Conservation (phyloP, 192 early-diverging fungal species). For the Rhizophagus clarus region DNA sequence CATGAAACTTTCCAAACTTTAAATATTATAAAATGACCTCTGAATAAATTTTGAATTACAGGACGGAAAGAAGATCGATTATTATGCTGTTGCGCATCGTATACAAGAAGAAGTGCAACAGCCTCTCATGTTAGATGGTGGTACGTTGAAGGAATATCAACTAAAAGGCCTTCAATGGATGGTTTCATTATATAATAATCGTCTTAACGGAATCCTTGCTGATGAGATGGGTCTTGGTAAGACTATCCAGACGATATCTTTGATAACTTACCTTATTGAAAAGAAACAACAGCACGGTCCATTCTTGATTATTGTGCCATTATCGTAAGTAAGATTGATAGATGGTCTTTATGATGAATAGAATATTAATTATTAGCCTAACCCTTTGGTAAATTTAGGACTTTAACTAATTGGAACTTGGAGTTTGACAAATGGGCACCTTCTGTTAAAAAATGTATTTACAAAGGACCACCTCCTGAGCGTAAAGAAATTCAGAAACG, state of each 20-base stretch:
- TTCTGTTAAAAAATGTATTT: slow-evolving; percentile 81
- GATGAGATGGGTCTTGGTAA: slow-evolving; percentile 94
- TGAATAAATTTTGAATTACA: background rate
- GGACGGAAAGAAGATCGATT: slow-evolving; percentile 65
- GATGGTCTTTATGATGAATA: slow-evolving; percentile 45
- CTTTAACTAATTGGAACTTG: slow-evolving; percentile 93
- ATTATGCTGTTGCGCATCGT: slow-evolving; percentile 87
- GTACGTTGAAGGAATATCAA: slow-evolving; percentile 95
- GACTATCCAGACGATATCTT: slow-evolving; percentile 94
- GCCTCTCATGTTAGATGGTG: slow-evolving; percentile 84
- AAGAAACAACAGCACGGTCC: slow-evolving; percentile 92
- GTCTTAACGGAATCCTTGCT: slow-evolving; percentile 95
- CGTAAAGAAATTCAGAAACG: slow-evolving; percentile 70
- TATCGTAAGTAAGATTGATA: slow-evolving; percentile 61
- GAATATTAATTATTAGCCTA: background rate
- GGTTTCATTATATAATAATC: slow-evolving; percentile 98
- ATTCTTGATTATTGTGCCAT: slow-evolving; percentile 92
- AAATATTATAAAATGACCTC: background rate
- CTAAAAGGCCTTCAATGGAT: slow-evolving; percentile 98
- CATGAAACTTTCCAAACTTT: background rate
- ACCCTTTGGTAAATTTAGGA: slow-evolving; percentile 40
- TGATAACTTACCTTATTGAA: slow-evolving; percentile 97
- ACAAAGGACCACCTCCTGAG: slow-evolving; percentile 83
- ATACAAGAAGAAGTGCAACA: slow-evolving; percentile 84
- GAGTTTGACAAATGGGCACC: slow-evolving; percentile 99